These are phyloP conservation scores for Pseudocercospora pini-densiflorae DNA, from an alignment of 2,329 filamentous ascomycete genomes.

Conservation along the genomic window DNA sequence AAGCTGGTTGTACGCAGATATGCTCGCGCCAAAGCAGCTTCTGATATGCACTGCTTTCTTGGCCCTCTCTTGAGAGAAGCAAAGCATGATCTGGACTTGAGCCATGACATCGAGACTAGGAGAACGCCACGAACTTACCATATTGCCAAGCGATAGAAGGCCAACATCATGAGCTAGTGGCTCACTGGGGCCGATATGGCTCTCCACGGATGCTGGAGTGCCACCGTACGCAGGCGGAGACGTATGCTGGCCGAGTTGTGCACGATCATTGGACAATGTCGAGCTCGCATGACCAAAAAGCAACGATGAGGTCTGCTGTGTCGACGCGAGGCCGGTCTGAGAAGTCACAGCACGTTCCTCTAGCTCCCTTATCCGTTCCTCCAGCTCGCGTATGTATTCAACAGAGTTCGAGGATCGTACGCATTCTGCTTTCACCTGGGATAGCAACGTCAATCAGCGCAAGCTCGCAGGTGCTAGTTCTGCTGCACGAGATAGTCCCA, in stretches of 20 bases:
- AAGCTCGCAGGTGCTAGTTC: too few relatives aligned
- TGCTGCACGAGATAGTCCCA: not conserved
- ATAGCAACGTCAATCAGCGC: too few relatives aligned
- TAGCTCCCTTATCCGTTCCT: not conserved
- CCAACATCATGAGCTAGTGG: not conserved
- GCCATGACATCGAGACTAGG: not conserved
- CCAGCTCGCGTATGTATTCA: not conserved
- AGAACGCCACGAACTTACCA: not conserved
- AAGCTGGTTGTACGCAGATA: too few relatives aligned
- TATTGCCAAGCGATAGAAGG: not conserved
- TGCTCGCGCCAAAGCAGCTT: too few relatives aligned
- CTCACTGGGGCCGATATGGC: not conserved
- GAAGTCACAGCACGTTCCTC: not conserved
- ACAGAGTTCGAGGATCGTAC: not conserved
- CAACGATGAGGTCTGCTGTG: too few relatives aligned
- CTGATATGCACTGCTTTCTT: too few relatives aligned
- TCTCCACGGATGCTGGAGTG: not conserved
- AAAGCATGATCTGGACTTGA: not conserved
- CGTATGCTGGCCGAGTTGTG: too few relatives aligned
- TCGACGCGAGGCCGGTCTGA: not conserved
- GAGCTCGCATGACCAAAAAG: too few relatives aligned
- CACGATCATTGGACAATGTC: too few relatives aligned
- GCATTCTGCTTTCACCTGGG: not conserved
- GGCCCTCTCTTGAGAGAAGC: too few relatives aligned
- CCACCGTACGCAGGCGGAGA: not conserved